Percentiles rank a stretch among this genome's conserved stretches.
These are phyloP conservation scores for Solanum chmielewskii DNA, from an alignment of 257 asterid species.

Conservation along the genomic window DNA sequence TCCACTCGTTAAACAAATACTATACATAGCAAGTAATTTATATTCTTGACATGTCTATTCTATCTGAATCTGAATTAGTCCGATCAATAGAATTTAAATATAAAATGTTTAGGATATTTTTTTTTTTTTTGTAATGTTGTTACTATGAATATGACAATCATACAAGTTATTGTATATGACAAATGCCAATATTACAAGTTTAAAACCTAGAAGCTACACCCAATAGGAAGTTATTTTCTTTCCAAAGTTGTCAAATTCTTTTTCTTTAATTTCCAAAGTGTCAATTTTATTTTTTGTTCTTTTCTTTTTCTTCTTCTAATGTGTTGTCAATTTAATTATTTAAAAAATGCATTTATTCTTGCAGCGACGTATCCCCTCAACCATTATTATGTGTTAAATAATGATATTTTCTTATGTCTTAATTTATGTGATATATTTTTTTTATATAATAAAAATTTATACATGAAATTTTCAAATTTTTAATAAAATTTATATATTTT, in stretches of 20 bases:
- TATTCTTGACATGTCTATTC: not conserved
- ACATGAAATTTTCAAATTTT: no score
- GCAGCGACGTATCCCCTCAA: not conserved
- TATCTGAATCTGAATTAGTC: not conserved
- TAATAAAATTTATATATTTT: no score
- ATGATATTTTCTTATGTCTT: no score
- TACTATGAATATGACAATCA: not conserved
- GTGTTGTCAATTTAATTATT: not conserved
- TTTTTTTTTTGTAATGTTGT: not conserved
- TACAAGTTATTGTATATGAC: not conserved
- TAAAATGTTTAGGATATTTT: not conserved
- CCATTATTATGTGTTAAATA: not conserved
- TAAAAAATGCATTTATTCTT: not conserved
- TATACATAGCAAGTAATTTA: not conserved
- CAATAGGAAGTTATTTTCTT: not conserved
- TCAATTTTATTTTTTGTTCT: not conserved
- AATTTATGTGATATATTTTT: no score
- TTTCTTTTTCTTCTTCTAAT: not conserved
- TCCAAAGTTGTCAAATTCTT: not conserved
- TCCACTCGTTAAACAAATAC: not conserved
- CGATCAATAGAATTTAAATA: not conserved
- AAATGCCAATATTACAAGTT: not conserved
- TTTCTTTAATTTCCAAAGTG: not conserved
- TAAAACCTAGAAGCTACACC: not conserved
- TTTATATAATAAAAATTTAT: no score